phyloP scores from a whole-genome alignment of 1,139 yeast species.

The Blastobotrys aristatus region DNA sequence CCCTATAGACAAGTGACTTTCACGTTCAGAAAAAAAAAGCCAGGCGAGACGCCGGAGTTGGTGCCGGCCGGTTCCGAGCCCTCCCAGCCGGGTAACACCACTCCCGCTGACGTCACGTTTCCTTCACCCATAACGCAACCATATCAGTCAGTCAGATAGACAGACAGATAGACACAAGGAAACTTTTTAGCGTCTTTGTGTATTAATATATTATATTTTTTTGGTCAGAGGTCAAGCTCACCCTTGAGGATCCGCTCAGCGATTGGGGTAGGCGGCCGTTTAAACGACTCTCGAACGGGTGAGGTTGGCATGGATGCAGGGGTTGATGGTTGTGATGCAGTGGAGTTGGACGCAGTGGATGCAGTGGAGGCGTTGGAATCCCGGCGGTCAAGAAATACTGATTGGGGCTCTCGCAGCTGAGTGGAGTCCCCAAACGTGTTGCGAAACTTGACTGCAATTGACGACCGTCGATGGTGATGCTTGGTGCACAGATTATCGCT shows the following conservation, averaged over 20 bases:
- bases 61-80: too few species aligned
- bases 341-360: neutral
- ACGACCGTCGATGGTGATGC: conserved; percentile 27
- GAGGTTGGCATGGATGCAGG: too few species aligned
- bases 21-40: neutral
- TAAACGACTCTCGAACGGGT: conserved; percentile 13
- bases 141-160: too few species aligned
- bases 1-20: neutral
- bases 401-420: conserved; percentile 5
- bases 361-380: neutral
- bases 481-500: too few species aligned
- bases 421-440: conserved; percentile 9
- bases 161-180: too few species aligned
- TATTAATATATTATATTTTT: too few species aligned
- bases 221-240: conserved; percentile 25
- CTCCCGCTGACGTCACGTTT: too few species aligned
- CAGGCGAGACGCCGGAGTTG: too few species aligned
- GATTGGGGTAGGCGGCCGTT: conserved; percentile 29
- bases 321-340: neutral
- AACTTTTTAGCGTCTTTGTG: too few species aligned
- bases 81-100: too few species aligned
- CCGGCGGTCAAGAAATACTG: neutral
- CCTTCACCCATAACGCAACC: too few species aligned
- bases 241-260: conserved; percentile 33
- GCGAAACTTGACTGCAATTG: conserved; percentile 29